phyloP scores from a whole-genome alignment of 805 yeast species.

The Yamadazyma sp. region DNA sequence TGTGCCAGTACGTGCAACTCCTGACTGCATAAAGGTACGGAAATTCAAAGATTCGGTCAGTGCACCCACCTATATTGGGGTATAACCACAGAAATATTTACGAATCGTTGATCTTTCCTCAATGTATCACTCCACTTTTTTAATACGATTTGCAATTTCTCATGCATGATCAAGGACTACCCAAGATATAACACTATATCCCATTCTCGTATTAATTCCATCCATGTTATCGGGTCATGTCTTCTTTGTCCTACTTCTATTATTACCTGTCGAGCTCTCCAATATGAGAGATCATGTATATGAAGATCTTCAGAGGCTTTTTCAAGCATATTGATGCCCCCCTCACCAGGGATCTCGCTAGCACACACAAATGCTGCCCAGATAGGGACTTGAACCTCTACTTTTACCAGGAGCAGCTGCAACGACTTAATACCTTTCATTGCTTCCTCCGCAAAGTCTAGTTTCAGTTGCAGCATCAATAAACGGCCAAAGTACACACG shows the following conservation, averaged over 20 bases:
- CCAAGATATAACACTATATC: constrained; percentile 42
- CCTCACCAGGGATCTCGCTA: constrained; percentile 24
- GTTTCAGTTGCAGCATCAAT: constrained; percentile 35
- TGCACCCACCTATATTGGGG: too few species aligned
- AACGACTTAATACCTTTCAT: constrained; percentile 1
- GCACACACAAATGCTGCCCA: constrained; percentile 22
- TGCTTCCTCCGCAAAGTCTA: constrained; percentile 1
- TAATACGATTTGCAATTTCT: too few species aligned
- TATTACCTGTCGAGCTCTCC: constrained; percentile 57
- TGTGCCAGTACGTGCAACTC: too few species aligned
- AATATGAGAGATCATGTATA: constrained; percentile 33
- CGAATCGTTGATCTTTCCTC: too few species aligned
- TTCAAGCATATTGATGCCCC: neutral
- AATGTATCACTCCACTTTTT: too few species aligned
- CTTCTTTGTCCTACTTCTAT: constrained; percentile 52
- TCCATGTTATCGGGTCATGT: constrained; percentile 44
- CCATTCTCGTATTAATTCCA: constrained; percentile 58
- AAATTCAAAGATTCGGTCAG: too few species aligned
- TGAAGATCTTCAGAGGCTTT: constrained; percentile 3
- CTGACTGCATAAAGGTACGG: too few species aligned
- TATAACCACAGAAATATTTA: too few species aligned
- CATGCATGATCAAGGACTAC: too few species aligned
- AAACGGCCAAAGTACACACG: constrained; percentile 46
- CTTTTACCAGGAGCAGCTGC: constrained; percentile 2
- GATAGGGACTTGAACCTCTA: constrained; percentile 2